Percentiles rank a stretch among this genome's conserved stretches.
Conservation (phyloP, 768 basidiomycete species). For the Phallus indusiatus region DNA sequence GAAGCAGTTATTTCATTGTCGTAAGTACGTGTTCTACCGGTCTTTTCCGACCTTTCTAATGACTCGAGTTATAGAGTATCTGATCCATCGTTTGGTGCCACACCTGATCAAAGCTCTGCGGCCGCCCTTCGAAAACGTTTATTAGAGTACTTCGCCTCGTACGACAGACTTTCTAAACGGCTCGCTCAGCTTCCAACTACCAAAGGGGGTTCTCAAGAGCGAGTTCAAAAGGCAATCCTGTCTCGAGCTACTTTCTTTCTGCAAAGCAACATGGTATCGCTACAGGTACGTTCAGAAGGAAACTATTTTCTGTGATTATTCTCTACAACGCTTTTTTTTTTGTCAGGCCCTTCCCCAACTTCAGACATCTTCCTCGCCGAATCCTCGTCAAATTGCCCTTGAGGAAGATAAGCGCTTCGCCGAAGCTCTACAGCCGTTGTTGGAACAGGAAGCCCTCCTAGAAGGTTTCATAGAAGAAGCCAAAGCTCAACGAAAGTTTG, state of each 20-base stretch:
- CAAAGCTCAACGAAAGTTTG: slow-evolving; percentile 84
- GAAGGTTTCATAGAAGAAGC: slow-evolving; percentile 90
- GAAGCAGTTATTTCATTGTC: slow-evolving; percentile 67
- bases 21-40: slow-evolving; percentile 27
- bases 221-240: slow-evolving; percentile 74
- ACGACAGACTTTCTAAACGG: slow-evolving; percentile 81
- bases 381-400: slow-evolving; percentile 20
- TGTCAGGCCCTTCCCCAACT: slow-evolving; percentile 32
- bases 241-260: slow-evolving; percentile 72
- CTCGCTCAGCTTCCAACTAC: slow-evolving; percentile 65
- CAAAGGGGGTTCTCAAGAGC: slow-evolving; percentile 65
- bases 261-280: slow-evolving; percentile 82
- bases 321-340: neutral
- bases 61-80: slow-evolving; percentile 14
- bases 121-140: slow-evolving; percentile 67
- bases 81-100: slow-evolving; percentile 50
- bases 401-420: slow-evolving; percentile 67
- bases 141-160: slow-evolving; percentile 76
- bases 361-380: slow-evolving; percentile 13
- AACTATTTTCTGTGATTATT: neutral
- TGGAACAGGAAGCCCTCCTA: slow-evolving; percentile 90
- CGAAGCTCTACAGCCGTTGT: slow-evolving; percentile 67
- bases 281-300: slow-evolving; percentile 45
- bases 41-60: neutral
- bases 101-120: slow-evolving; percentile 24